phyloP scores from a whole-genome alignment of 805 yeast genomes.

The Crinitomyces ghanaensis region DNA sequence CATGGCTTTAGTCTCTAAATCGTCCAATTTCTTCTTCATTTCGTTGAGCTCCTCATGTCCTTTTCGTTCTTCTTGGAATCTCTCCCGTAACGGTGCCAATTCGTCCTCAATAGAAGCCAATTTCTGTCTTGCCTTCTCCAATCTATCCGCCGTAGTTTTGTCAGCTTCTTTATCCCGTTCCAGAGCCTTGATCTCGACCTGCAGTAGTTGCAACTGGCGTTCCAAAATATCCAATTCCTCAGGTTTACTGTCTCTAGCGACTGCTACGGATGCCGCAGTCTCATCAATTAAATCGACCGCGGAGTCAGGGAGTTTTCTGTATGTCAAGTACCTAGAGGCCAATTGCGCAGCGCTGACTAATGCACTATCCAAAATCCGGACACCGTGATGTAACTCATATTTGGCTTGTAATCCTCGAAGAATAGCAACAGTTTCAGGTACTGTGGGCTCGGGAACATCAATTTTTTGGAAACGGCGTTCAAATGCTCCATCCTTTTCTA shows the following conservation, averaged over 20 bases:
- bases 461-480: conserved; percentile 97
- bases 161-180: conserved; percentile 90
- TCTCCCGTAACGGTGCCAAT: conserved; percentile 71
- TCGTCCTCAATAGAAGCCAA: conserved; percentile 79
- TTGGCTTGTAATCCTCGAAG: conserved; percentile 91
- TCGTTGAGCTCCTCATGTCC: conserved; percentile 86
- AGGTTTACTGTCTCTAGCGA: conserved; percentile 95
- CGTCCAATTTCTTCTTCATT: conserved; percentile 85
- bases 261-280: conserved; percentile 94
- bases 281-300: conserved; percentile 96
- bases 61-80: conserved; percentile 74
- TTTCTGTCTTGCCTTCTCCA: conserved; percentile 64
- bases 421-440: conserved; percentile 88
- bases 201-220: conserved; percentile 80
- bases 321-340: conserved; percentile 88
- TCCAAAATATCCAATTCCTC: conserved; percentile 92
- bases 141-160: conserved; percentile 72
- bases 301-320: conserved; percentile 91
- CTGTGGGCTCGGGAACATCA: conserved; percentile 89
- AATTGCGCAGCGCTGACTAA: conserved; percentile 88
- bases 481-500: conserved; percentile 96
- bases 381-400: conserved; percentile 96
- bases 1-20: conserved; percentile 79
- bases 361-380: conserved; percentile 88
- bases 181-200: conserved; percentile 92